Conservation (phyloP, 148 eudicot genomes). For the Beta vulgaris region DNA sequence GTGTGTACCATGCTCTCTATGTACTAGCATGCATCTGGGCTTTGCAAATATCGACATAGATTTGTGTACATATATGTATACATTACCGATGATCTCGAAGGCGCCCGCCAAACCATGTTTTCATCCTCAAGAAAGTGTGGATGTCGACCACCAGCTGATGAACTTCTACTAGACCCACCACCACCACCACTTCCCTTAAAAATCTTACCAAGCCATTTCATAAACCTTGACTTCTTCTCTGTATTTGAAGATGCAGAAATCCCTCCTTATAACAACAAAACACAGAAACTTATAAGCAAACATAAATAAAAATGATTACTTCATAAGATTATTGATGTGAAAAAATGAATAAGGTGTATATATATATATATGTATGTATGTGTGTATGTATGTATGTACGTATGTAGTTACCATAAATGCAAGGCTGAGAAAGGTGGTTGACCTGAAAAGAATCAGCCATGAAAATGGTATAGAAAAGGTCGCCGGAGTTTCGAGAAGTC, state of each 20-base stretch:
- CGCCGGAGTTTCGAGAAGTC: slow-evolving; percentile 25
- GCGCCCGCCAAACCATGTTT: slow-evolving; percentile 65
- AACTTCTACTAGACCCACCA: slow-evolving; percentile 46
- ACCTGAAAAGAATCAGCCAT: slow-evolving; percentile 67
- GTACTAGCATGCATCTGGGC: too few species aligned
- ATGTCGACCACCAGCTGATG: slow-evolving; percentile 35
- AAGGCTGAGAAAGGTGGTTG: slow-evolving; percentile 65
- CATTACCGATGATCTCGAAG: slow-evolving; percentile 76
- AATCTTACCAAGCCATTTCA: slow-evolving; percentile 86
- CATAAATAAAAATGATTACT: background rate
- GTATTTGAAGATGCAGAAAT: slow-evolving; percentile 45
- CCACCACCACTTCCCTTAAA: slow-evolving; percentile 47
- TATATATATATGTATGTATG: too few species aligned
- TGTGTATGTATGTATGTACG: too few species aligned
- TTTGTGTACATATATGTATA: slow-evolving; percentile 1
- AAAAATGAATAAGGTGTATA: background rate
- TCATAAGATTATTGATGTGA: too few species aligned
- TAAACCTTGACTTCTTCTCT: slow-evolving; percentile 69
- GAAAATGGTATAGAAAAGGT: slow-evolving; percentile 32
- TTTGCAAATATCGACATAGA: background rate
- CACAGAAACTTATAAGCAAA: background rate
- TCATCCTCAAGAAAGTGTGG: slow-evolving; percentile 76
- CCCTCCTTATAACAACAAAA: slow-evolving; percentile 38
- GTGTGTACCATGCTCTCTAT: too few species aligned
- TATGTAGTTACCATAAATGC: slow-evolving; percentile 67